These are phyloP conservation scores for Naegleria lovaniensis DNA, from an alignment of 208 protist genomes.

Conservation along the genomic window DNA sequence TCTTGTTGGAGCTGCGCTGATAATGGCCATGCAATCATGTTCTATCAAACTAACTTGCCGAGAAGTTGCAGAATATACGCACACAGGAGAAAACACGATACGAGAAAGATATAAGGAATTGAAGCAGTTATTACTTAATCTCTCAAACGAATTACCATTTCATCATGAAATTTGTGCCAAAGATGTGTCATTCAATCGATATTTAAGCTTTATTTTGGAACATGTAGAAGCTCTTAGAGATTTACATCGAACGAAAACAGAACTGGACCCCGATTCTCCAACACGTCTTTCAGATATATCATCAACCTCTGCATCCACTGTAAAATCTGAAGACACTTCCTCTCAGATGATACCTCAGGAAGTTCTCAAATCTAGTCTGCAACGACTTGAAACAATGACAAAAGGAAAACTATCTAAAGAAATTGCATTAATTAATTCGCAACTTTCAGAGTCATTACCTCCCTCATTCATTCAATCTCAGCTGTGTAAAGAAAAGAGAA, in stretches of 20 bases:
- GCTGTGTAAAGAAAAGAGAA: not conserved
- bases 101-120: not conserved
- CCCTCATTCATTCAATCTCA: not conserved
- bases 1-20: not conserved
- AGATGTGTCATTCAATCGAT: not conserved
- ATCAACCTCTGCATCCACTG: not conserved
- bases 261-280: not conserved
- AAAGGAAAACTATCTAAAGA: not conserved
- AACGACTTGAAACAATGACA: not conserved
- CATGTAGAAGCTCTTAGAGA: not conserved
- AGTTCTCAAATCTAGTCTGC: not conserved
- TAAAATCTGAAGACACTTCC: not conserved
- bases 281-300: not conserved
- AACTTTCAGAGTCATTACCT: not conserved
- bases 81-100: not conserved
- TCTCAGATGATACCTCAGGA: not conserved
- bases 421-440: not conserved
- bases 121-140: not conserved
- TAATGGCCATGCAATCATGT: not conserved
- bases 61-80: not conserved
- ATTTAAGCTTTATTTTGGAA: not conserved
- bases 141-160: not conserved
- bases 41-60: not conserved
- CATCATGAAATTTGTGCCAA: not conserved
- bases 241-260: not conserved